Conservation (phyloP, 2,329 filamentous ascomycete species). For the Dothistroma pini region DNA sequence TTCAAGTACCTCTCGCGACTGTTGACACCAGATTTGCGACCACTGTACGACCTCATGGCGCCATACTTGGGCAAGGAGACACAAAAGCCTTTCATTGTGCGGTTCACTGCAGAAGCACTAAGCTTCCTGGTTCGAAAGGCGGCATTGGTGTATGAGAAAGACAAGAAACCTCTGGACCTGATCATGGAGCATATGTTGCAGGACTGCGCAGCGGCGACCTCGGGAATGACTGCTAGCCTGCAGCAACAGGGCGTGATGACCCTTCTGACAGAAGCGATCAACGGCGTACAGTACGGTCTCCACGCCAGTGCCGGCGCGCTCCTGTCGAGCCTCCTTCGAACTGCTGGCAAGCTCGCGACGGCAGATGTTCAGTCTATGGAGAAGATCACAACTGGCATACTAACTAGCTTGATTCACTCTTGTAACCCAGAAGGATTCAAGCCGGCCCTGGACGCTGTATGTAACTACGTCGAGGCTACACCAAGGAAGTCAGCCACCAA, state of each 20-base stretch:
- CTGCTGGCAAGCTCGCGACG: slow-evolving; percentile 17
- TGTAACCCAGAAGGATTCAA: slow-evolving; percentile 70
- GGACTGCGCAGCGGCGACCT: slow-evolving; percentile 55
- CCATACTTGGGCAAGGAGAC: slow-evolving; percentile 77
- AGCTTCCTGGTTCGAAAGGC: slow-evolving; percentile 92
- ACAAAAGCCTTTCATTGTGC: slow-evolving; percentile 80
- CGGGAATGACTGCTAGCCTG: slow-evolving; percentile 50
- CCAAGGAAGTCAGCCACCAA: slow-evolving; percentile 39
- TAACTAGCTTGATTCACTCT: slow-evolving; percentile 81
- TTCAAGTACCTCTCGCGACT: slow-evolving; percentile 96
- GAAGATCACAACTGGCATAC: slow-evolving; percentile 67
- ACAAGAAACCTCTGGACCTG: slow-evolving; percentile 61
- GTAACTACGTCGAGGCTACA: slow-evolving; percentile 45
- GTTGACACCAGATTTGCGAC: slow-evolving; percentile 77
- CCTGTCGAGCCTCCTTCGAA: slow-evolving; percentile 48
- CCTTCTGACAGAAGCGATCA: slow-evolving; percentile 79
- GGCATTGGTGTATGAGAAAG: slow-evolving; percentile 70
- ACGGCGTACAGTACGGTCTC: slow-evolving; percentile 56
- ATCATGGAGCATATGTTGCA: slow-evolving; percentile 70
- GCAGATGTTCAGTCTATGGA: slow-evolving; percentile 14
- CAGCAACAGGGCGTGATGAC: slow-evolving; percentile 89
- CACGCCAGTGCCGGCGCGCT: slow-evolving; percentile 57
- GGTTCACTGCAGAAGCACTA: slow-evolving; percentile 91
- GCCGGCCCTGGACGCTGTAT: slow-evolving; percentile 61
- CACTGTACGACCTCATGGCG: slow-evolving; percentile 77